Conservation (phyloP, 768 basidiomycete species). For the Leccinum uliginosum region DNA sequence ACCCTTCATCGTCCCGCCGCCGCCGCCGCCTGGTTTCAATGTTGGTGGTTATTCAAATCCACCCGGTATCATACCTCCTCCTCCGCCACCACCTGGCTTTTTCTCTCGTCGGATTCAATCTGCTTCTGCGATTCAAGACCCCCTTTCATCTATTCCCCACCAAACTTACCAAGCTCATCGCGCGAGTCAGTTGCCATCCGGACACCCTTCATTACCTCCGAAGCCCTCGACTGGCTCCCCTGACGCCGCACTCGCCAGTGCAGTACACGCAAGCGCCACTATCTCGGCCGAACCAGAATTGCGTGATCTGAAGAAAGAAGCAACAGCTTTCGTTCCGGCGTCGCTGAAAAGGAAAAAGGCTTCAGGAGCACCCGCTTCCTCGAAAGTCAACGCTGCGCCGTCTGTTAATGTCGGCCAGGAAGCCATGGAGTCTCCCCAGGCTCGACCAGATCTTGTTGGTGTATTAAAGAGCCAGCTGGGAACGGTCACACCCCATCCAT, state of each 20-base stretch:
- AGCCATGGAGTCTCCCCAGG: constrained; percentile 28
- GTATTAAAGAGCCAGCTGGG: constrained; percentile 61
- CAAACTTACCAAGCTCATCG: constrained; percentile 75
- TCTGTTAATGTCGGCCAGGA: constrained; percentile 35
- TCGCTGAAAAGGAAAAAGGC: constrained; percentile 73
- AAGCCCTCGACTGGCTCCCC: constrained; percentile 32
- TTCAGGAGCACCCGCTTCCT: constrained; percentile 28
- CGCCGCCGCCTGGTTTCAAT: constrained; percentile 10
- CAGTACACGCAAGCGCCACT: constrained; percentile 50
- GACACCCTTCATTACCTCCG: constrained; percentile 41
- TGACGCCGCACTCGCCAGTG: constrained; percentile 40
- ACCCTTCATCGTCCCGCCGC: constrained; percentile 15
- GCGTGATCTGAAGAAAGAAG: constrained; percentile 93
- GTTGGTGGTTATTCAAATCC: constrained; percentile 4
- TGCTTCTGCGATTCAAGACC: constrained; percentile 62
- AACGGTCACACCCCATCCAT: constrained; percentile 25
- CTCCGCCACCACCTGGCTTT: constrained; percentile 61
- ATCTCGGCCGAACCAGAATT: constrained; percentile 84
- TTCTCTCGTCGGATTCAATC: constrained; percentile 54
- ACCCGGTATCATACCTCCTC: constrained; percentile 24
- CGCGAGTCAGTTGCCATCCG: constrained; percentile 35
- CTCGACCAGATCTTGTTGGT: constrained; percentile 64
- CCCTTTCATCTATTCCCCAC: constrained; percentile 69
- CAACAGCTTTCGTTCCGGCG: constrained; percentile 85
- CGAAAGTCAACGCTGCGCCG: constrained; percentile 64